phyloP scores from a whole-genome alignment of 495 filamentous ascomycete genomes.

The Sphaerosporella brunnea region DNA sequence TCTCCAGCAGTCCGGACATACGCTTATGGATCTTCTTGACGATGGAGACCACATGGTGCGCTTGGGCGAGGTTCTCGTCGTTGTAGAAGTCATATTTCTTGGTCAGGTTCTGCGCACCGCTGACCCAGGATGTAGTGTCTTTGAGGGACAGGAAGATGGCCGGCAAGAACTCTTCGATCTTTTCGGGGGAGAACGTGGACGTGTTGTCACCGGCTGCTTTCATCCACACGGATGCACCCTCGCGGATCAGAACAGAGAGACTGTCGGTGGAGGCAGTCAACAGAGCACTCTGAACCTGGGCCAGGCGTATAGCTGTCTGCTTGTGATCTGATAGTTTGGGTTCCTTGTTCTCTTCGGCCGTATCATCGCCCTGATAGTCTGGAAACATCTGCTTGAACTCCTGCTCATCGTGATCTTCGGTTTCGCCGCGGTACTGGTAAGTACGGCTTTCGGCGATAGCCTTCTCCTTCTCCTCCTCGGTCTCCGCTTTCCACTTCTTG shows the following conservation, averaged over 20 bases:
- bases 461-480: constrained; percentile 53
- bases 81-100: constrained; percentile 71
- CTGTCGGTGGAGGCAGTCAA: constrained; percentile 27
- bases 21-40: constrained; percentile 46
- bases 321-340: constrained; percentile 29
- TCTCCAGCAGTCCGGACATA: constrained; percentile 34
- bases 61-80: constrained; percentile 56
- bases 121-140: constrained; percentile 37
- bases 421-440: constrained; percentile 67
- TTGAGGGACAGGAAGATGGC: constrained; percentile 47
- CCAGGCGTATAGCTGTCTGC: constrained; percentile 33
- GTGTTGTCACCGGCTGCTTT: constrained; percentile 16
- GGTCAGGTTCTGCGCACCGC: constrained; percentile 22
- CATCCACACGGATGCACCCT: constrained; percentile 10
- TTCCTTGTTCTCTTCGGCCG: constrained; percentile 13
- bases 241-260: constrained; percentile 12
- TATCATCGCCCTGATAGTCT: constrained; percentile 37
- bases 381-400: constrained; percentile 71
- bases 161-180: constrained; percentile 41
- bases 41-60: constrained; percentile 47
- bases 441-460: constrained; percentile 52
- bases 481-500: constrained; percentile 54
- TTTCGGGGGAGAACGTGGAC: constrained; percentile 26
- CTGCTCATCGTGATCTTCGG: constrained; percentile 56
- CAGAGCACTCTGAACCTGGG: constrained; percentile 37